Conservation (phyloP, 495 filamentous ascomycete genomes). For the Barbatosphaeria neglecta region DNA sequence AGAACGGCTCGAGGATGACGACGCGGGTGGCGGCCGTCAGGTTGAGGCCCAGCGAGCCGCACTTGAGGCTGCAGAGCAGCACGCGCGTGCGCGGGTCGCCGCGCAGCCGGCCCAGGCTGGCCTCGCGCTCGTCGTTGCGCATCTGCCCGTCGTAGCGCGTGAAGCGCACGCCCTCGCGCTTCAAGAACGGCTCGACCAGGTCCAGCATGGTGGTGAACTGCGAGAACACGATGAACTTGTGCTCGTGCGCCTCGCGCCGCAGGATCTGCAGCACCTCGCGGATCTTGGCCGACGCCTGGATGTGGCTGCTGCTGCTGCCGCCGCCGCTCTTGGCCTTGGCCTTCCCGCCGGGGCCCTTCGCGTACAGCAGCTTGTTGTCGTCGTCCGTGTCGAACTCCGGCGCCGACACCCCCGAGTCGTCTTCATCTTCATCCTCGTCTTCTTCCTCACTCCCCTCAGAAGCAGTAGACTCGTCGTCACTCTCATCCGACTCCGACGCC, state of each 20-base stretch:
- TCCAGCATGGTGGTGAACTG: slow-evolving; percentile 95
- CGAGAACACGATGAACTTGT: slow-evolving; percentile 97
- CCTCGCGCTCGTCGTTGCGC: slow-evolving; percentile 87
- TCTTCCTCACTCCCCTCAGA: no score
- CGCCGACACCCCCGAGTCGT: slow-evolving; percentile 16
- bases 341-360: slow-evolving; percentile 3
- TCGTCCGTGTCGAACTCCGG: slow-evolving; percentile 27
- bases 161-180: slow-evolving; percentile 56
- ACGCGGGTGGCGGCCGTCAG: slow-evolving; percentile 88
- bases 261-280: slow-evolving; percentile 72
- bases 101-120: slow-evolving; percentile 56
- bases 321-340: slow-evolving; percentile 7
- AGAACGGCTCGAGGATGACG: slow-evolving; percentile 93
- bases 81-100: slow-evolving; percentile 62
- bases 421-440: slow-evolving; percentile 13
- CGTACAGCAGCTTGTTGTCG: slow-evolving; percentile 23
- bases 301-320: slow-evolving; percentile 18
- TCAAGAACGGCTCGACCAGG: slow-evolving; percentile 85
- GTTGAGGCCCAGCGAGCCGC: slow-evolving; percentile 86
- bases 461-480: neutral
- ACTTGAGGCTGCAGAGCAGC: slow-evolving; percentile 83
- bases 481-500: neutral
- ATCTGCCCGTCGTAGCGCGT: slow-evolving; percentile 92
- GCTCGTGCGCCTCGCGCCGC: slow-evolving; percentile 55
- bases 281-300: slow-evolving; percentile 80